Base-by-base conservation (phyloP, 345 rosid species). In the Ricinus communis region DNA sequence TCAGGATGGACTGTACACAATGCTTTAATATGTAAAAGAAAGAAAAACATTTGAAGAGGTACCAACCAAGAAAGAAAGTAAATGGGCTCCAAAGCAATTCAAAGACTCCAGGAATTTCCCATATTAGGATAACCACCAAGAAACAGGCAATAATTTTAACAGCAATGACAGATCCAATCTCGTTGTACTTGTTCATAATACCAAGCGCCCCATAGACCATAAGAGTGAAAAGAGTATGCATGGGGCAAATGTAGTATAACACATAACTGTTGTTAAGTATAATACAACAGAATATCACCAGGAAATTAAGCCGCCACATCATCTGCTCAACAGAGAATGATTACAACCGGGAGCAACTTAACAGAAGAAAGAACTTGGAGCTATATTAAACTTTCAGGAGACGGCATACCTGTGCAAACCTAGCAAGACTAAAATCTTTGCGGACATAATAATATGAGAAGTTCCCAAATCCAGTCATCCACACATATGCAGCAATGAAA, bases 401-500 rank as follows among this genome's bases (percentile, higher is more conserved):
- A 43, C 15, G 74, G 47, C 71, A 62, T 84, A 95, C 99, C 97
- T 95, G 99, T 25, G 97, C 97, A 85, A 95, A 95, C 87, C 99
- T 86, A 46, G 87, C 80, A 82, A 90, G 85, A 74, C 99, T 89
- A 74, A 92, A 95, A 85, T 95, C 99, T 81, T 95, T 95, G 74
- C 99, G 99, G 70, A 95, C 77, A 67, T 95, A 95, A 76, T 95
- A 95, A 77, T 92, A 92, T n/a, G 99, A 95, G 81, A 95, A 95
- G 77, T 92, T 92, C 68, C 97, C 99, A 76, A 95, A 95, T 71
- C 99, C 99, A 85, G 99, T 95, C 99, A 95, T 95, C 99, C 99
- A 95, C 71, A 95, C 99, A 85, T 95, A 95, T 53, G 93, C 91
- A 47, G 99, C 99, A 84, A 95, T 95, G 73, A 95, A 95, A 25